Evolutionary conservation across 768 basidiomycete genomes (phyloP).

Genomic region (Pluteus cervinus): DNA sequence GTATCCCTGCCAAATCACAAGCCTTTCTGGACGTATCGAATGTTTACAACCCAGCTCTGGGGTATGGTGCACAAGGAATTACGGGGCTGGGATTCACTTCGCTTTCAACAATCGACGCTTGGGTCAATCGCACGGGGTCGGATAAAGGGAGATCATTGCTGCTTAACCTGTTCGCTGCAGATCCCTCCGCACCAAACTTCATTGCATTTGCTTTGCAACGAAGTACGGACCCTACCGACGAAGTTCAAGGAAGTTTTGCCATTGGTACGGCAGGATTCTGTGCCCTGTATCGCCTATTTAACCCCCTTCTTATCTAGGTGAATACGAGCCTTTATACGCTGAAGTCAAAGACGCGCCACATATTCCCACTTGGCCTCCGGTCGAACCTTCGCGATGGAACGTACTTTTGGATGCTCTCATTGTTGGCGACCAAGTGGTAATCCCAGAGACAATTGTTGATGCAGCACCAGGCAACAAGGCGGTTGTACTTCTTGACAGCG

Average conservation of each 20-base stretch:
- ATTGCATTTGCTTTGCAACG: slow-evolving; percentile 74
- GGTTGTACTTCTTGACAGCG: slow-evolving; percentile 73
- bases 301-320: slow-evolving; percentile 35
- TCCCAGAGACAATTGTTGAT: slow-evolving; percentile 48
- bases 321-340: slow-evolving; percentile 58
- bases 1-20: slow-evolving; percentile 58
- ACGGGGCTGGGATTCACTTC: slow-evolving; percentile 73
- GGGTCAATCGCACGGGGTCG: slow-evolving; percentile 50
- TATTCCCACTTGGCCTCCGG: slow-evolving; percentile 71
- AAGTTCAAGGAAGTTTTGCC: slow-evolving; percentile 63
- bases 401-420: slow-evolving; percentile 71
- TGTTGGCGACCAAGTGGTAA: slow-evolving; percentile 43
- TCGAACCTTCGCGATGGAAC: slow-evolving; percentile 65
- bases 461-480: slow-evolving; percentile 64
- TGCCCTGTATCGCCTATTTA: slow-evolving; percentile 1
- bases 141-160: slow-evolving; percentile 64
- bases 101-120: slow-evolving; percentile 65
- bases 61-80: slow-evolving; percentile 68
- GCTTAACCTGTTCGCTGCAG: slow-evolving; percentile 68
- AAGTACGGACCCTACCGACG: slow-evolving; percentile 41
- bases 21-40: slow-evolving; percentile 60
- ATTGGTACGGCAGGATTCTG: slow-evolving; percentile 44
- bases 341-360: slow-evolving; percentile 48
- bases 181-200: slow-evolving; percentile 70
- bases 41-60: slow-evolving; percentile 68